Evolutionary conservation across 345 rosid species (phyloP).

Genomic region (Populus alba): DNA sequence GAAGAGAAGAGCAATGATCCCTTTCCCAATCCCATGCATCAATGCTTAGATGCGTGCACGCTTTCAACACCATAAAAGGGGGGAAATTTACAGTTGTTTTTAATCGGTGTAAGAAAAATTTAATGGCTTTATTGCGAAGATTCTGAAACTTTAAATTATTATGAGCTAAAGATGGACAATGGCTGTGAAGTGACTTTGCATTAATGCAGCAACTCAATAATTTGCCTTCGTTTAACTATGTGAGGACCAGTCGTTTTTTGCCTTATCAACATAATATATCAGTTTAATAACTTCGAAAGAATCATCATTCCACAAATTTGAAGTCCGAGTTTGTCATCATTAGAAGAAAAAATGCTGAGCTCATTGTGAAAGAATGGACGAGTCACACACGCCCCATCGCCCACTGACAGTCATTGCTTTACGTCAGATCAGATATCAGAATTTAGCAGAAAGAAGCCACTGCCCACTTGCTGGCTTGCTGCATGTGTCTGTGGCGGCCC

Average conservation of each 20-base stretch:
- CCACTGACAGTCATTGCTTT: neutral
- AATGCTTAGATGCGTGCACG: slow-evolving; percentile 9
- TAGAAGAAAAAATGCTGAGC: no score
- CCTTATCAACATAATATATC: no score
- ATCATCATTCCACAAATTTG: no score
- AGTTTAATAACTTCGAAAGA: no score
- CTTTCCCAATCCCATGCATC: neutral
- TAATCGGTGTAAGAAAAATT: neutral
- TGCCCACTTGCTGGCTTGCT: neutral
- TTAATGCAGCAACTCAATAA: neutral
- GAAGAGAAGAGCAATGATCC: neutral
- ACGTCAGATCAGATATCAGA: neutral
- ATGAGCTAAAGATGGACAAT: neutral
- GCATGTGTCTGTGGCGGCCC: neutral
- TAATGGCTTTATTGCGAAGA: neutral
- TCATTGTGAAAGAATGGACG: neutral
- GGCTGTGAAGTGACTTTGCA: neutral
- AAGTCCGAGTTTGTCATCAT: no score
- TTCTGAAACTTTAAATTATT: neutral
- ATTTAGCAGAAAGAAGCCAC: neutral
- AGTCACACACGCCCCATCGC: neutral
- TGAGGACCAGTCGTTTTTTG: neutral
- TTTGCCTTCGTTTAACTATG: neutral
- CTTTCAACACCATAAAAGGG: neutral
- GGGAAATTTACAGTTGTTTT: neutral